Conservation (phyloP, 2,329 filamentous ascomycete species). For the Colletotrichum sp. region DNA sequence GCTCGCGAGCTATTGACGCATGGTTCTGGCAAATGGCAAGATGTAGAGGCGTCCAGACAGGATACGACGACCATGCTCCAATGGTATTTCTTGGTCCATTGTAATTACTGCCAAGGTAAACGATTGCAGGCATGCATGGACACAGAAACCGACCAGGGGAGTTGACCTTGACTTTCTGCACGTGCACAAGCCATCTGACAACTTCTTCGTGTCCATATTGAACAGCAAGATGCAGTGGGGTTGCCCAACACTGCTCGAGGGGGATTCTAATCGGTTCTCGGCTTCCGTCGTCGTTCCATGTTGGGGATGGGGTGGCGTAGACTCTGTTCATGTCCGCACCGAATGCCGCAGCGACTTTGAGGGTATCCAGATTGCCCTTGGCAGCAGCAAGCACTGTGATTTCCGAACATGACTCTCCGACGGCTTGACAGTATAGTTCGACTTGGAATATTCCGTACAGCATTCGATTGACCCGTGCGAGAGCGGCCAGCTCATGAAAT, state of each 20-base stretch:
- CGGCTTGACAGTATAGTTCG: neutral
- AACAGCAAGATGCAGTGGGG: neutral
- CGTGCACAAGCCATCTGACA: neutral
- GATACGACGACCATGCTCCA: neutral
- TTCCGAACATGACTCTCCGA: neutral
- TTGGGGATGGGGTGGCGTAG: rapidly evolving
- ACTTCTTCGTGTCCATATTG: neutral
- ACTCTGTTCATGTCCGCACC: neutral
- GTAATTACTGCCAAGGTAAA: rapidly evolving
- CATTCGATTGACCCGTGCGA: neutral
- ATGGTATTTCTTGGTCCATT: rapidly evolving
- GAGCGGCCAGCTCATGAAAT: neutral
- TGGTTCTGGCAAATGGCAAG: neutral
- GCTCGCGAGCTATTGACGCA: neutral
- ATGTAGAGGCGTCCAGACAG: neutral
- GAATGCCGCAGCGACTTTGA: neutral
- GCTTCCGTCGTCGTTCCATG: neutral
- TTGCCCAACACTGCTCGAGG: neutral
- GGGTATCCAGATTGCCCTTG: neutral
- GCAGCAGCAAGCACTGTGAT: neutral
- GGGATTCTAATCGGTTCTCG: neutral
- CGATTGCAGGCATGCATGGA: neutral
- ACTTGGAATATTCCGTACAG: neutral
- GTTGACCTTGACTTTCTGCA: neutral
- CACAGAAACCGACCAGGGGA: neutral